phyloP scores from a whole-genome alignment of 768 basidiomycete genomes.

The Lactarius hatsudake region DNA sequence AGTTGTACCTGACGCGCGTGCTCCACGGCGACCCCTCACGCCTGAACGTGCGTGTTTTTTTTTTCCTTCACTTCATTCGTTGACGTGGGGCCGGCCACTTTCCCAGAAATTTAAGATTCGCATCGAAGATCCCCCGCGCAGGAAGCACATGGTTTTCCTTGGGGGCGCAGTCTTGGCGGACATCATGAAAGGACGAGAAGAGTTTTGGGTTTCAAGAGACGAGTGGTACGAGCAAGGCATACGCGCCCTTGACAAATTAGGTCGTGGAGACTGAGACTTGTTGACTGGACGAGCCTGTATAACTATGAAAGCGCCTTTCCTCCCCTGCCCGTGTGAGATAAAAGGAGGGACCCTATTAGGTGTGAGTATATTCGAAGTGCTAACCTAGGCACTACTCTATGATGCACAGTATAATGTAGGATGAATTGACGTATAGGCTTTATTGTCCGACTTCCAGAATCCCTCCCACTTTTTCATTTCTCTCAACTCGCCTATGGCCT shows the following conservation, averaged over 20 bases:
- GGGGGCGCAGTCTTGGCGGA: slow-evolving; percentile 98
- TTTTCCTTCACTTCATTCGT: background rate
- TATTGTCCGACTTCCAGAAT: slow-evolving; percentile 11
- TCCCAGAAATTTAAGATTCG: slow-evolving; percentile 97
- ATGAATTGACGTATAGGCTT: background rate
- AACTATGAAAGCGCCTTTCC: slow-evolving; percentile 9
- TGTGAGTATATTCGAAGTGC: background rate
- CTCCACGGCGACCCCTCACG: slow-evolving; percentile 79
- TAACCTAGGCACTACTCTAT: background rate
- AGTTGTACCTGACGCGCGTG: slow-evolving; percentile 92
- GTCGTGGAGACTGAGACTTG: slow-evolving; percentile 45
- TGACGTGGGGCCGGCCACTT: background rate
- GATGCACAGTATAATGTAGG: background rate
- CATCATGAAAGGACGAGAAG: slow-evolving; percentile 93
- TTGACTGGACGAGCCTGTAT: slow-evolving; percentile 12
- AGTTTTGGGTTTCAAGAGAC: slow-evolving; percentile 93
- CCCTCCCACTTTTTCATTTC: slow-evolving; percentile 12
- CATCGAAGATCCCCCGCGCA: slow-evolving; percentile 95
- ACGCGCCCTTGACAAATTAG: slow-evolving; percentile 81
- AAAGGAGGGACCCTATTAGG: background rate
- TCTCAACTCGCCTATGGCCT: slow-evolving; percentile 15
- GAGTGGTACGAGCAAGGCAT: slow-evolving; percentile 95
- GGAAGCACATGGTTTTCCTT: slow-evolving; percentile 99
- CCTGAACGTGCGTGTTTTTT: slow-evolving; percentile 66
- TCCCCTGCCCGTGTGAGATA: background rate